Base-by-base conservation (phyloP, 2,329 filamentous ascomycete species). In the Lachnellula hyalina region DNA sequence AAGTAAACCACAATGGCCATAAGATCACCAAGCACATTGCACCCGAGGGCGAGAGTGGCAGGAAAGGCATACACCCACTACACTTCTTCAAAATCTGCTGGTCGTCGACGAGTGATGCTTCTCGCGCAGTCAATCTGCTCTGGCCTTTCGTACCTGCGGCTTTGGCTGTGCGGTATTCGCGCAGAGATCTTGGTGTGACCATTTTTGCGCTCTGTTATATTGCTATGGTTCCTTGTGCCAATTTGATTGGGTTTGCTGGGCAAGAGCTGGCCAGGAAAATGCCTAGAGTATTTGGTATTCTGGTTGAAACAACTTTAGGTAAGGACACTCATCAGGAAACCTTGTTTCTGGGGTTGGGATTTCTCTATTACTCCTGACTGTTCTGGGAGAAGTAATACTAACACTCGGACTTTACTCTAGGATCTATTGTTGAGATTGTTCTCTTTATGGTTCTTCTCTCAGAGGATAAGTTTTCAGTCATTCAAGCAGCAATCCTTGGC, bases 401-500 rank as follows among this genome's bases (percentile, higher is more conserved):
- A 68, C 0, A 41, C 64, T 32, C 0, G 65, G 65, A 88, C 62
- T 83, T 84, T 53, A 80, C 90, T 51, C 85, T 91, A 61, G 82
- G 86, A 64, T 89, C 87, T 0, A 73, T 91, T 11, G 89, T 94
- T 51, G 90, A 96, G 68, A 86, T 95, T 53, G 81, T 95, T 47
- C 74, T 95, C 28, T 94, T 95, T 72, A 86, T 93, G 75, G 81
- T 92, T 2, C 73, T 95, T 46, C 77, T 94, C 4, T 69, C 68
- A 9, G 70, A 75, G 2, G 61, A 75, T 51, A 71, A 75, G 69
- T 84, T 86, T 56, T 77, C 79, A 15, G 87, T 94, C 62, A 89
- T 95, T 63, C 83, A 90, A 67, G 89, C 89, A 52, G 90, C 90
- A 28, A 92, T 95, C 52, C 74, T 95, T 0, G 90, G 90, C 36